phyloP scores from a whole-genome alignment of 345 rosid species.

The Toxicodendron radicans region DNA sequence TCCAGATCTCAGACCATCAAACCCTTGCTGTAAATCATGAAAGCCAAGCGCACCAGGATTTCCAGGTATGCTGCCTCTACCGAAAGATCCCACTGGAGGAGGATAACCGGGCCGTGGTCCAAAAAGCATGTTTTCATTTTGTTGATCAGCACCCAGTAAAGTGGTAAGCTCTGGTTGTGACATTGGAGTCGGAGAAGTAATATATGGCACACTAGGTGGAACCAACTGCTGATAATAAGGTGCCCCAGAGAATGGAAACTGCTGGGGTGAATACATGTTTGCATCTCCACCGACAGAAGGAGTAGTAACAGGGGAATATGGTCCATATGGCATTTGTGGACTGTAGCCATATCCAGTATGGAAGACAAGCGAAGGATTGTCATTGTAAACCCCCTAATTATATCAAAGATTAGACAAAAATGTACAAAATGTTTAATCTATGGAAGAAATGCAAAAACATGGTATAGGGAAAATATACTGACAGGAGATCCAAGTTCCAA shows the following conservation, averaged over 20 bases:
- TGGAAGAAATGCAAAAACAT: constrained; percentile 12
- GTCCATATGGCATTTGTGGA: constrained; percentile 86
- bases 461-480: constrained; percentile 31
- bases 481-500: constrained; percentile 74
- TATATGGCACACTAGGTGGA: constrained; percentile 69
- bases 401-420: constrained; percentile 18
- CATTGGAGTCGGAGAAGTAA: constrained; percentile 61
- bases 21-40: constrained; percentile 71
- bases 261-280: constrained; percentile 69
- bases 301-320: constrained; percentile 81
- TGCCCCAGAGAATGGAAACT: constrained; percentile 66
- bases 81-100: constrained; percentile 67
- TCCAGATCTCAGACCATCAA: constrained; percentile 70
- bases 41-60: constrained; percentile 60
- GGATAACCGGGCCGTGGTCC: constrained; percentile 75
- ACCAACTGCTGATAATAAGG: constrained; percentile 74
- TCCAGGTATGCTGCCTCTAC: constrained; percentile 53
- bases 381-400: constrained; percentile 71
- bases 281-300: constrained; percentile 72
- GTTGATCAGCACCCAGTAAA: constrained; percentile 61
- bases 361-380: constrained; percentile 68
- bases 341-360: constrained; percentile 83
- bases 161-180: constrained; percentile 64
- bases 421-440: not conserved
- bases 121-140: constrained; percentile 62